Evolutionary conservation across 805 yeast genomes (phyloP), one percentile per base, ranked within the genome.

Genomic region (Maudiozyma turicensis): DNA sequence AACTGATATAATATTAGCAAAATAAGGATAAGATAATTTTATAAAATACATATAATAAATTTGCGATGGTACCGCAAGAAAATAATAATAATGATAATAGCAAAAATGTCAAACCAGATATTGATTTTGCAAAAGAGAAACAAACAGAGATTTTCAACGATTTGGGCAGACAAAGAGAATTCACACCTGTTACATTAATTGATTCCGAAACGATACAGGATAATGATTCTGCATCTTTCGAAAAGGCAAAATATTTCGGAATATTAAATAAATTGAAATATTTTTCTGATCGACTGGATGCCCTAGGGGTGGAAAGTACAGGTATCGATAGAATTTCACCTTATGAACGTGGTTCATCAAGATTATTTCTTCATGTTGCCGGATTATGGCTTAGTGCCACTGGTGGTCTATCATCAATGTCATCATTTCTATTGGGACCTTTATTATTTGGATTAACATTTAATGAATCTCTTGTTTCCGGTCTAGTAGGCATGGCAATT

Each of bases 361-460:
- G 58, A 11, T 70, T 67, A 46, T 65, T 71, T 43, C 35, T 74
- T 5, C 70, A 74, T 13, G 86, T 86, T 14, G 64, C 75, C 10
- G 89, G 93, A 2, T 73, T 87, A 42, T 88, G 96, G 96, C 59
- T 86, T 13, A 81, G 90, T 40, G 95, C 91, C 0, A 77, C 90
- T 50, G 95, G 95, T 47, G 89, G 95, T 0, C 69, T 88, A n/a
- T 82, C 95, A 2, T 86, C 96, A 0, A 85, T 88, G 89, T 84
- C 95, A 1, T 79, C 93, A 1, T 88, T 77, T 59, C 79, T 84
- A 48, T 67, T 86, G 43, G 93, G 95, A 0, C 86, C 95, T 0
- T 63, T 86, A 45, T 59, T 85, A 2, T 88, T 77, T 60, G 84
- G 77, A 2, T 68, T 88, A 28, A 86, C 87, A 11, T 81, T 85